Conservation (phyloP, 441 rosid species). For the Melianthus villosus region DNA sequence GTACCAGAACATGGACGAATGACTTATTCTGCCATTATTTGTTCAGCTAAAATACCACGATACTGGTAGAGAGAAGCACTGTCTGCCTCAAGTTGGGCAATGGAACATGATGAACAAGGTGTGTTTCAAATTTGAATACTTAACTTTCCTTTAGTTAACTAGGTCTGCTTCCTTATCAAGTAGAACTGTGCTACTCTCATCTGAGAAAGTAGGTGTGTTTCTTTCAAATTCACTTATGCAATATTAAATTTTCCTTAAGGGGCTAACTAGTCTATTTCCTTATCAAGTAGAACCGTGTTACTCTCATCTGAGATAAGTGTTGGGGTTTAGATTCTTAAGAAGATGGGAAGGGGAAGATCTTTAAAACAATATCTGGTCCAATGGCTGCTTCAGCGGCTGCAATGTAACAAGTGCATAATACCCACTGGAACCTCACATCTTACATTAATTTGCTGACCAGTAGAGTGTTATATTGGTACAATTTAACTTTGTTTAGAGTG, state of each 20-base stretch:
- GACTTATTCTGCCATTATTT: constrained; percentile 7
- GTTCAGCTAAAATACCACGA: constrained; percentile 95
- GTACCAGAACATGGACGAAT: constrained; percentile 1
- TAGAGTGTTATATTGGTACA: no score
- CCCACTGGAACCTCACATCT: no score
- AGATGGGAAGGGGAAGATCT: no score
- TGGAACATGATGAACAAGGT: constrained; percentile 99
- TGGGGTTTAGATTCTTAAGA: no score
- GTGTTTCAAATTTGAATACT: not conserved
- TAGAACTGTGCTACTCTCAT: not conserved
- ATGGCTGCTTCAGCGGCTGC: no score
- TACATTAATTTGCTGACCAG: no score
- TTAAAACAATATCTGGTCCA: no score
- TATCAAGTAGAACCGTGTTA: not conserved
- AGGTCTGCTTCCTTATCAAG: not conserved
- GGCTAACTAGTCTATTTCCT: not conserved
- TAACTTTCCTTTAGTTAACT: not conserved
- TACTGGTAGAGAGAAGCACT: constrained; percentile 89
- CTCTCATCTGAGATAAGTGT: not conserved
- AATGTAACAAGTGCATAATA: no score
- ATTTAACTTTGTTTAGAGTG: no score
- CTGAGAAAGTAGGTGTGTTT: no score
- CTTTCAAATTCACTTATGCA: no score
- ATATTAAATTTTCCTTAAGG: not conserved
- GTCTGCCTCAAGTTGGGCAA: constrained; percentile 93